Base-by-base conservation (phyloP, 2,329 filamentous ascomycete species). In the Penicillium oxalicum region DNA sequence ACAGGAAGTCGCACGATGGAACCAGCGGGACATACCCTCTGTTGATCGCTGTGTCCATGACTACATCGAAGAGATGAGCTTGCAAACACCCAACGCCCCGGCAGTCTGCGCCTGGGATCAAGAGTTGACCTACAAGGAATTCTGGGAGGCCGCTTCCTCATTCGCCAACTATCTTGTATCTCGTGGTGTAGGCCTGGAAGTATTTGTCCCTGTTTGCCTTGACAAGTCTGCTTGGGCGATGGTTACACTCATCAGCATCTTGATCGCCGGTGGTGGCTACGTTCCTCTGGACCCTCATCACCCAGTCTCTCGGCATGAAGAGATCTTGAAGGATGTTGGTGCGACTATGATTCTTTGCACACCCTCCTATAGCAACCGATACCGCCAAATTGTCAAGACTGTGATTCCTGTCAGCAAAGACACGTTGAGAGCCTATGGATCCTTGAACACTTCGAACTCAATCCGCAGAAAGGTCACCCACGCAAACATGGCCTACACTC, bases 61-160 rank as follows among this genome's bases (percentile, higher is more conserved):
- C 5, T 56, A 67, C 41, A 67, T 69, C 41, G 42, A 44, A 3
- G 62, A 65, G 28, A 61, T 61, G 37, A 48, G 44, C 8, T 26
- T 54, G 1, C 44, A 51, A 4, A 62, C 61, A 1, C 65, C 65
- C 0, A 49, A 66, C 5, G 59, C 65, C 3, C 58, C 57, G 24
- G 68, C 68, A 26, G 60, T 70, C 3, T 61, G 58, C 41, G 66
- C 66, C 2, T 69, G 65, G 66, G 67, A 70, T 55, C 64, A 66
- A 5, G 51, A 56, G 13, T 55, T 70, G 4, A 59, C 64, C 1
- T 70, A 70, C 43, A 49, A 44, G 29, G 60, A 68, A 32, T 58
- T 68, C 42, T 59, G 59, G 48, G 39, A 57, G 1, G 47, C 61
- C n/a, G 60, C 65, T 12, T 61, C 62, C 1, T 58, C 56, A 2